phyloP scores from a whole-genome alignment of 345 rosid species.

The Passiflora organensis region DNA sequence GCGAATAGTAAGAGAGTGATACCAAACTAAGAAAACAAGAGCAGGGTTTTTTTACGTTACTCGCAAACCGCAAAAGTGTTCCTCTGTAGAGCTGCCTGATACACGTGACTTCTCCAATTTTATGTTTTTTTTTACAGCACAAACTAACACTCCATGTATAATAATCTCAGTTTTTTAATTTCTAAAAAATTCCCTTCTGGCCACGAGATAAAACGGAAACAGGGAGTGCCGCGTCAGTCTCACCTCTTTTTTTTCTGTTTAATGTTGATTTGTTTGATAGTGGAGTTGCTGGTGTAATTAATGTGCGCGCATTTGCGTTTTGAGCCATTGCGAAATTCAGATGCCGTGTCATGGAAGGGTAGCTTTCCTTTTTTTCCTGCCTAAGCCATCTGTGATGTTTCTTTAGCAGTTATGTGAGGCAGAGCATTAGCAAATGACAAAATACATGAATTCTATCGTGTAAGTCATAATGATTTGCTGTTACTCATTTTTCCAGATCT shows the following conservation, averaged over 20 bases:
- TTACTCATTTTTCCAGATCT: conserved; percentile 5
- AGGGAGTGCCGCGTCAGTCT: neutral
- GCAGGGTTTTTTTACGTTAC: conserved; percentile 10
- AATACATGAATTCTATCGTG: conserved; percentile 7
- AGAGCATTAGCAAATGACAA: neutral
- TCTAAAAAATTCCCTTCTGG: no score
- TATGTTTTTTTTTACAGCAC: neutral
- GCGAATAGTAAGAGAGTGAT: neutral
- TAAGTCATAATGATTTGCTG: conserved; percentile 1
- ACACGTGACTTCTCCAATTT: conserved; percentile 13
- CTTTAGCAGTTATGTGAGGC: neutral
- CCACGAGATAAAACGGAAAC: neutral
- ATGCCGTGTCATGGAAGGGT: neutral
- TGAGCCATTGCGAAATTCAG: neutral
- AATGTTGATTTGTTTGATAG: neutral
- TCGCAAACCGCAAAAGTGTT: neutral
- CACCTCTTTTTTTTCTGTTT: neutral
- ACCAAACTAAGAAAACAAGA: neutral
- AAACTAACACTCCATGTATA: no score
- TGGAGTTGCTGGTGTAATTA: neutral
- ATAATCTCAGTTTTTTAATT: no score
- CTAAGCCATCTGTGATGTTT: neutral
- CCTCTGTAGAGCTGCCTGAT: conserved; percentile 2
- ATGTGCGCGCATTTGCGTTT: neutral
- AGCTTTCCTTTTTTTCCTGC: neutral